phyloP scores from a whole-genome alignment of 345 rosid genomes.

The Moringa oleifera region DNA sequence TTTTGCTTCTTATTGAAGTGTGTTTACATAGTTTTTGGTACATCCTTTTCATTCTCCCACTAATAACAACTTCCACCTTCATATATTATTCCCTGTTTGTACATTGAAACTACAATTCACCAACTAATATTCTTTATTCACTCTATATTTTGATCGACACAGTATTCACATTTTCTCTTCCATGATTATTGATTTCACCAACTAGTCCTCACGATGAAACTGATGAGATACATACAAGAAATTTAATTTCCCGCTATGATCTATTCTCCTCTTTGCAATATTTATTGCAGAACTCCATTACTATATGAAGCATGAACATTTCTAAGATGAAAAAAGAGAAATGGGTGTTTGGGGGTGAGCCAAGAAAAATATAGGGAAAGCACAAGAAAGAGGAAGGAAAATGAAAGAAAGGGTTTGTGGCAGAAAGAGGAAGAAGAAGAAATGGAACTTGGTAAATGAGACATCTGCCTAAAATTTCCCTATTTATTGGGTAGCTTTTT shows the following conservation, averaged over 20 bases:
- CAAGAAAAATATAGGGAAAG: slow-evolving; percentile 1
- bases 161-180: slow-evolving; percentile 36
- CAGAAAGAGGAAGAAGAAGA: background rate
- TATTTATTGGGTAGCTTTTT: slow-evolving; percentile 2
- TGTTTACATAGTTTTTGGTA: background rate
- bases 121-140: slow-evolving; percentile 11
- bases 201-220: background rate
- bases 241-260: slow-evolving; percentile 1
- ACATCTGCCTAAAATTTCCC: slow-evolving; percentile 20
- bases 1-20: background rate
- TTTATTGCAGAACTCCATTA: slow-evolving; percentile 14
- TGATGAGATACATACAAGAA: slow-evolving; percentile 6
- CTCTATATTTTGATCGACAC: background rate
- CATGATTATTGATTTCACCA: slow-evolving; percentile 19
- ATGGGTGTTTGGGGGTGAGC: too few relatives aligned
- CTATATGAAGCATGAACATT: too few relatives aligned
- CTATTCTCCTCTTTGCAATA: background rate
- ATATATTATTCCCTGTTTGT: slow-evolving; percentile 23
- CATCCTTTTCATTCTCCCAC: background rate
- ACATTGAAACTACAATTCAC: slow-evolving; percentile 17
- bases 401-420: too few relatives aligned
- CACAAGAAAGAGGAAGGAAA: too few relatives aligned
- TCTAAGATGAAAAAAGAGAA: too few relatives aligned
- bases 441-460: background rate
- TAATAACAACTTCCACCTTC: slow-evolving; percentile 9